Conservation (phyloP, 768 basidiomycete species). For the Calocybe gangraenosa region DNA sequence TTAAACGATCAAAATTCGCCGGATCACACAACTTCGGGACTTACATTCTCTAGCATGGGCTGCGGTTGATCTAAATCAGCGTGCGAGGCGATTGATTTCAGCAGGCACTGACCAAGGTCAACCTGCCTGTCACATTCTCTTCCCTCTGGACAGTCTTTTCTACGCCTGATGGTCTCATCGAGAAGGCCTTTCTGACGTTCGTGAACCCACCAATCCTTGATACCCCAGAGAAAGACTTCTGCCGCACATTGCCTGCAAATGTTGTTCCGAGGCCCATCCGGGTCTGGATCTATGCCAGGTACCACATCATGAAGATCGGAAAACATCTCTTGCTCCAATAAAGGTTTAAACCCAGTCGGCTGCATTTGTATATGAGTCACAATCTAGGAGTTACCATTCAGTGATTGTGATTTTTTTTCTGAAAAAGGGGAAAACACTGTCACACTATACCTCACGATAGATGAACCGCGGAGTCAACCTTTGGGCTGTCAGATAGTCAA, state of each 20-base stretch:
- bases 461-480: conserved; percentile 64
- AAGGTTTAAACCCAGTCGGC: conserved; percentile 57
- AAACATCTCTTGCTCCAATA: conserved; percentile 71
- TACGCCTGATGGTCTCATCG: conserved; percentile 47
- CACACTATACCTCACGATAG: conserved; percentile 63
- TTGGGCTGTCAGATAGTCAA: conserved; percentile 71
- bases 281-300: conserved; percentile 51
- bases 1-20: background rate
- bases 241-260: conserved; percentile 73
- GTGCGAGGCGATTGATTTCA: background rate
- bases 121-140: conserved; percentile 54
- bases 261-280: conserved; percentile 52
- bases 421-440: too few relatives aligned
- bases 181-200: conserved; percentile 70
- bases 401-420: background rate
- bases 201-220: conserved; percentile 80
- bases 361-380: conserved; percentile 55
- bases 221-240: conserved; percentile 70
- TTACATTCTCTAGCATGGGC: conserved; percentile 77
- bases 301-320: conserved; percentile 59
- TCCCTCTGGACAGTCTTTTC: conserved; percentile 71
- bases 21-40: conserved; percentile 20
- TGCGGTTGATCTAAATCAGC: conserved; percentile 21
- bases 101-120: conserved; percentile 52
- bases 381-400: conserved; percentile 39